A percentile compares a stretch with the other conserved stretches of the same genome.
These are phyloP conservation scores for Phylloporus arenicola DNA, from an alignment of 768 basidiomycete genomes.

Conservation along the genomic window DNA sequence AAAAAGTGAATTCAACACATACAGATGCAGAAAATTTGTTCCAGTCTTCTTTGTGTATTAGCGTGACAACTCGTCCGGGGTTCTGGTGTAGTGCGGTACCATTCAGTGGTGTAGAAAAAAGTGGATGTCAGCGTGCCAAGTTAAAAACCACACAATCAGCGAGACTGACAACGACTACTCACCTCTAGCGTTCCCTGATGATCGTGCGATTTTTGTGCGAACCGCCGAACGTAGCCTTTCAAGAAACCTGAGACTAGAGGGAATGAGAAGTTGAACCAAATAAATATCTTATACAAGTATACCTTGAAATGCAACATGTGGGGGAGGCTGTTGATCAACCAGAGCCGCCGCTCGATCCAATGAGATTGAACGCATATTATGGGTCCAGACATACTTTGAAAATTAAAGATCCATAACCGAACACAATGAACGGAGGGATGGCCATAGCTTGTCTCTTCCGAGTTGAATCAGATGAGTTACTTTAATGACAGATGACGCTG, in stretches of 20 bases:
- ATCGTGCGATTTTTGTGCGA: conserved; percentile 89
- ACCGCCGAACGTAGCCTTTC: conserved; percentile 86
- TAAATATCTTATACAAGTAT: neutral
- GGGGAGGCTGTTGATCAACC: conserved; percentile 59
- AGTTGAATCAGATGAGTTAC: neutral
- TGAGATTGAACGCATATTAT: neutral
- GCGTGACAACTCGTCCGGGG: conserved; percentile 86
- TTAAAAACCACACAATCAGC: neutral
- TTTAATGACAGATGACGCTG: too few species aligned
- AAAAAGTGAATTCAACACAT: conserved; percentile 14
- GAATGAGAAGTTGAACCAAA: neutral
- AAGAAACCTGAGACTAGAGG: conserved; percentile 68
- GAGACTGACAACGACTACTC: neutral
- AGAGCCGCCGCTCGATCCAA: neutral
- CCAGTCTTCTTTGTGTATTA: conserved; percentile 89
- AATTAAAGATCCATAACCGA: conserved; percentile 90
- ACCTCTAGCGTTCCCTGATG: conserved; percentile 89
- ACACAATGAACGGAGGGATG: conserved; percentile 57
- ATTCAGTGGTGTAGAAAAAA: neutral
- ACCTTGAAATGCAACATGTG: conserved; percentile 71
- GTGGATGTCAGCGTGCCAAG: neutral
- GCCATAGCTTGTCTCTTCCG: conserved; percentile 6
- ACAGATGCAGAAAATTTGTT: conserved; percentile 65
- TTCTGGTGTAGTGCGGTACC: conserved; percentile 36
- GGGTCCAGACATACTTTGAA: conserved; percentile 54